These are phyloP conservation scores for Ceratocystis ficicola DNA, from an alignment of 2,329 filamentous ascomycete genomes.

Conservation along the genomic window DNA sequence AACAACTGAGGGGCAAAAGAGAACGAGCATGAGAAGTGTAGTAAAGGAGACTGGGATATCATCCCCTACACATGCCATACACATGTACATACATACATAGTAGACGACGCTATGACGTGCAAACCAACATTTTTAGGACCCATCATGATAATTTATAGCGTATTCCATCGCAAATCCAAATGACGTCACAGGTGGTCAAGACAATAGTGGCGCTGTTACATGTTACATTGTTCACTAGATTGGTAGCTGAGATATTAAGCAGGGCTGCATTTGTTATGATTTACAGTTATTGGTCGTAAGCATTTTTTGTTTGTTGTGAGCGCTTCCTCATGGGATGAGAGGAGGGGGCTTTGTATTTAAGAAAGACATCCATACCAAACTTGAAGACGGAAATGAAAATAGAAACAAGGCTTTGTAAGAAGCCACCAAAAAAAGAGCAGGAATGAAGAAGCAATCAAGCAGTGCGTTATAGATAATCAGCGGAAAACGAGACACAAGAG, in stretches of 20 bases:
- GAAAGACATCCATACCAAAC: neutral
- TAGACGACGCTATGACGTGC: constrained; percentile 1
- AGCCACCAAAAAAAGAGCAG: neutral
- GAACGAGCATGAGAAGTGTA: constrained; percentile 12
- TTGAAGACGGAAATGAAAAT: constrained; percentile 5
- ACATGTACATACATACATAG: neutral
- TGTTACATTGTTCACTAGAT: too few relatives aligned
- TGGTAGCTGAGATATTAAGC: too few relatives aligned
- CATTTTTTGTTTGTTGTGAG: neutral
- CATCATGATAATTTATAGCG: neutral
- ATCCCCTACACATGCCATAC: neutral
- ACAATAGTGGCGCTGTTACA: neutral
- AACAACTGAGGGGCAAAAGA: constrained; percentile 6
- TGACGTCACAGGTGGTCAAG: neutral
- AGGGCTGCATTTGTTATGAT: too few relatives aligned
- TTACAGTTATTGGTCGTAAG: too few relatives aligned
- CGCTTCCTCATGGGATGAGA: neutral
- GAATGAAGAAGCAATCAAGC: neutral
- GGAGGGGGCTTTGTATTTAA: neutral
- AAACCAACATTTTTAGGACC: neutral
- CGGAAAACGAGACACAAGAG: constrained; percentile 11
- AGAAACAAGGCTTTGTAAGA: constrained; percentile 2
- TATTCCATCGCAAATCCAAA: neutral
- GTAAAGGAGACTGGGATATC: neutral
- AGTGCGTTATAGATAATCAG: constrained; percentile 7